These are phyloP conservation scores for Calycina herbarum DNA, from an alignment of 2,329 filamentous ascomycete species.

Conservation along the genomic window DNA sequence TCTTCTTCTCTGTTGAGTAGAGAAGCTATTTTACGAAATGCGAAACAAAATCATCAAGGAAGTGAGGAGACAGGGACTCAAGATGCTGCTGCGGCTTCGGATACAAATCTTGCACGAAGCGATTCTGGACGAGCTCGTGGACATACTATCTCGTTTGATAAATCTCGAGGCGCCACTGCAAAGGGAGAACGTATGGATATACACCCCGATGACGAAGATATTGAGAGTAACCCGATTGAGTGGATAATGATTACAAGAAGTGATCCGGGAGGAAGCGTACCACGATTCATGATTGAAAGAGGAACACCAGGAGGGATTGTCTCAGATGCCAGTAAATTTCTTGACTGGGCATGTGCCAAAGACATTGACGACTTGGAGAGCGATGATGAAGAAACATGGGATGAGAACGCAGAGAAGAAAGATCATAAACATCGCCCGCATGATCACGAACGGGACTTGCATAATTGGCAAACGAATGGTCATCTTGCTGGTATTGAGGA, in stretches of 20 bases:
- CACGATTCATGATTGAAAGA: constrained; percentile 70
- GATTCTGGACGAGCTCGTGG: constrained; percentile 38
- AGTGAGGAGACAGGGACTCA: constrained; percentile 13
- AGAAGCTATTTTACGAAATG: constrained; percentile 47
- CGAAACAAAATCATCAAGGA: constrained; percentile 32
- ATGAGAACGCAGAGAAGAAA: constrained; percentile 24
- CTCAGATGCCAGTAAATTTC: constrained; percentile 64
- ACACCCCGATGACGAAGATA: constrained; percentile 42
- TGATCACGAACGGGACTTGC: constrained; percentile 34
- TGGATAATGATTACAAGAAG: constrained; percentile 76
- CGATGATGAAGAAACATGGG: constrained; percentile 26
- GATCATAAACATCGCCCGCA: constrained; percentile 24
- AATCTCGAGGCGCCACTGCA: constrained; percentile 40
- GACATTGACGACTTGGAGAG: constrained; percentile 33
- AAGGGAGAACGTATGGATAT: constrained; percentile 40
- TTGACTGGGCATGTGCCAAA: constrained; percentile 63
- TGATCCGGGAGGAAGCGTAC: constrained; percentile 72
- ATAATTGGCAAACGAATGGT: constrained; percentile 36
- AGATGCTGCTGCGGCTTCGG: constrained; percentile 21
- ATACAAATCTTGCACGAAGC: constrained; percentile 25
- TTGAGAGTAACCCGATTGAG: constrained; percentile 64
- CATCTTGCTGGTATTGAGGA: constrained; percentile 32
- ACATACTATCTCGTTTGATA: constrained; percentile 44
- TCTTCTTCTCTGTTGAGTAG: constrained; percentile 39
- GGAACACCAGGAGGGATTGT: constrained; percentile 67